Conservation (phyloP, 768 basidiomycete genomes). For the Trametes meyenii region DNA sequence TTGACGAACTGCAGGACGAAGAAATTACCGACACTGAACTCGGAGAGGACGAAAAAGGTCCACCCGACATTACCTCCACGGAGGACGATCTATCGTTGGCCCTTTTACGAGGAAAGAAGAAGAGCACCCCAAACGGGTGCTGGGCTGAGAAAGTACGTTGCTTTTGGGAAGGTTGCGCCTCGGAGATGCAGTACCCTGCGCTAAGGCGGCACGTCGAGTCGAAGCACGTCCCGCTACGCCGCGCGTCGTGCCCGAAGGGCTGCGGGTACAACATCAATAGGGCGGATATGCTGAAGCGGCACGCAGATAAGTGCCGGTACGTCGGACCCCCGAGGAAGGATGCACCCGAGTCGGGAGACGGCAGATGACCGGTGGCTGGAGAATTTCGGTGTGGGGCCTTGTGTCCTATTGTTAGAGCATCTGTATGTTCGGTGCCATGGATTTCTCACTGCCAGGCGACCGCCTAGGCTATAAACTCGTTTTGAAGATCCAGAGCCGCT, state of each 20-base stretch:
- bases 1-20: not conserved
- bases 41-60: not conserved
- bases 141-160: slow-evolving; percentile 4
- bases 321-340: not conserved
- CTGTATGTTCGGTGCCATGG: no score
- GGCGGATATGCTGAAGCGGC: slow-evolving; percentile 9
- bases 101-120: not conserved
- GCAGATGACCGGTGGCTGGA: no score
- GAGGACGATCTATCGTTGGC: not conserved
- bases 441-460: no score
- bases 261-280: slow-evolving; percentile 6
- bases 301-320: not conserved
- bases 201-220: slow-evolving; percentile 12
- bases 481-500: no score
- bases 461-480: no score
- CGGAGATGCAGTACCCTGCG: slow-evolving; percentile 7
- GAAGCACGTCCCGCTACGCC: slow-evolving; percentile 7
- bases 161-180: slow-evolving; percentile 5
- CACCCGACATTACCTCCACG: not conserved
- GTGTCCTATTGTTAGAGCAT: no score
- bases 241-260: slow-evolving; percentile 6
- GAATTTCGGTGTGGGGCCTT: no score
- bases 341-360: not conserved
- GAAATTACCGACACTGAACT: not conserved
- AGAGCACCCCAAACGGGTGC: no score